Conservation (phyloP, 1,284 basidiomycete species). For the Marasmius sp. region DNA sequence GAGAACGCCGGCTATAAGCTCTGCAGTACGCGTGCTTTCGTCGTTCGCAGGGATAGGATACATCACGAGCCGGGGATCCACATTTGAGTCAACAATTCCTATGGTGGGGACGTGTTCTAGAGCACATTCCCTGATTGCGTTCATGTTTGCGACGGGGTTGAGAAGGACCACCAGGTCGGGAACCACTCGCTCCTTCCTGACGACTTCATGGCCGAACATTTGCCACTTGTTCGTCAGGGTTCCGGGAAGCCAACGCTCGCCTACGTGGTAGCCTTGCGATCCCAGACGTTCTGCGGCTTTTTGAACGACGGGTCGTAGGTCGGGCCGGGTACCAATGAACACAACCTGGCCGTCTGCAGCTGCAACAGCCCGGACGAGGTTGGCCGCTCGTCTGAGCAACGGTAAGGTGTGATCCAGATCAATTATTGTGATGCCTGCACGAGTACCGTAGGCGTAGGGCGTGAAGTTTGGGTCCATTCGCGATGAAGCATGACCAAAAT, state of each 20-base stretch:
- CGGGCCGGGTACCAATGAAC: slow-evolving; percentile 86
- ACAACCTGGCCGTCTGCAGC: slow-evolving; percentile 84
- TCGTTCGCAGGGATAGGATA: slow-evolving; percentile 99
- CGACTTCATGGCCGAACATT: slow-evolving; percentile 66
- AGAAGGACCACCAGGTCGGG: slow-evolving; percentile 91
- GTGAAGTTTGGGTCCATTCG: slow-evolving; percentile 87
- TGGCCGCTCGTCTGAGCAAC: slow-evolving; percentile 86
- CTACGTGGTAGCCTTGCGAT: slow-evolving; percentile 78
- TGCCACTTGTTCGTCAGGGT: slow-evolving; percentile 89
- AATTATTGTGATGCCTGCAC: slow-evolving; percentile 90
- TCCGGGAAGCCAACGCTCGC: slow-evolving; percentile 91
- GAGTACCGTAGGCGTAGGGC: slow-evolving; percentile 93
- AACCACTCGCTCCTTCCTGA: slow-evolving; percentile 59
- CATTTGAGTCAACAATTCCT: slow-evolving; percentile 92
- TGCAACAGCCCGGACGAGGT: slow-evolving; percentile 82
- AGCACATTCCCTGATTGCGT: slow-evolving; percentile 85
- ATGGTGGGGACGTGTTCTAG: slow-evolving; percentile 84
- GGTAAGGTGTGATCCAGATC: slow-evolving; percentile 95
- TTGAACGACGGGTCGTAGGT: slow-evolving; percentile 74
- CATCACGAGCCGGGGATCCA: slow-evolving; percentile 95
- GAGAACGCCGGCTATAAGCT: slow-evolving; percentile 88
- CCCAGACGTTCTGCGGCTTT: slow-evolving; percentile 83
- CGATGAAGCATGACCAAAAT: slow-evolving; percentile 86
- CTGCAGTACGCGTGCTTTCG: slow-evolving; percentile 88
- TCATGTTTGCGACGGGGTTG: slow-evolving; percentile 83